Base-by-base conservation (phyloP, 2,329 filamentous ascomycete species). In the Talaromyces funiculosus region DNA sequence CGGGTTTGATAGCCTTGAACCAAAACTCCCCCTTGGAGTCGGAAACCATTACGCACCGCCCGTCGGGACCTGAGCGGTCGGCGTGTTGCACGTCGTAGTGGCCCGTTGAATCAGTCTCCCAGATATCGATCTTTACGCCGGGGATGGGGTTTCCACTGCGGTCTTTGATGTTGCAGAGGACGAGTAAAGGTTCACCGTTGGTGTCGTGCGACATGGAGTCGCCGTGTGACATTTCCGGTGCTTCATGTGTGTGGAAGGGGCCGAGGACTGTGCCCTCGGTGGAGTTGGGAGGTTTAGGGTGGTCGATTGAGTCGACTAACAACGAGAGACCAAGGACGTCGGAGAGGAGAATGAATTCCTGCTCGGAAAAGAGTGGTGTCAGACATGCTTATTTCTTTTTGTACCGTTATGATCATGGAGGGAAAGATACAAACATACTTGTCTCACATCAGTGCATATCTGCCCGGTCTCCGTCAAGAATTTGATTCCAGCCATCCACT, bases 1-100 rank as follows among this genome's bases (percentile, higher is more conserved):
- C 90, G 0, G 92, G 92, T 62, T 88, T 86, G 70, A 96, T 90
- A 0, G 88, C 90, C 68, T 86, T 87, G 78, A 95, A 96, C 86
- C 88, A 95, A 72, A 96, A 94, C 1, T 81, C 70, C 0, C 92
- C 93, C 37, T 91, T 78, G 0, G 81, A 78, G 66, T 93, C 90
- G 63, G 82, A 88, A 43, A 76, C 75, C 79, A 91, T 82, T 61
- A 93, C 81, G 60, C 88, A 89, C 43, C 90, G 80, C 53, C 90
- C 89, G 76, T 90, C 88, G 0, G 89, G 88, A 1, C 79, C 81
- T 7, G 81, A 74, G 3, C 86, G 79, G 1, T 83, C 75, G 0
- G 83, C 78, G 71, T 91, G 86, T 74, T 94, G 90, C 62, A 93
- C 89, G 70, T 94, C 90, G 71, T 94, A 94, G 68, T 87, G 85